Evolutionary conservation across 306 rosid genomes (phyloP), one percentile per base, ranked within the genome.

Genomic region (Sindora glabra): DNA sequence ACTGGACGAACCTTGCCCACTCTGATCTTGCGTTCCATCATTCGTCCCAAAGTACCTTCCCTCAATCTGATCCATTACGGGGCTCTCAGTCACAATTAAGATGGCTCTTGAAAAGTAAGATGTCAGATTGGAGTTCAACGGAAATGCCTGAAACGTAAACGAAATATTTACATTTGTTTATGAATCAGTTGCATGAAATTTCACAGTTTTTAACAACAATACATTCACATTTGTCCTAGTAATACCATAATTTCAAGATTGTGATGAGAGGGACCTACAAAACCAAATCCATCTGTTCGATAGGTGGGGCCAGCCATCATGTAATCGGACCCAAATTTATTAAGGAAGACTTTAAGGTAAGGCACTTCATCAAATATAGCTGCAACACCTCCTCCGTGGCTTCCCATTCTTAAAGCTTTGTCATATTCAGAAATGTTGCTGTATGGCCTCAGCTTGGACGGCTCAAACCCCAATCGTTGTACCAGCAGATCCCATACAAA

Each of bases 41-140:
- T 15, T 47, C 3, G 45, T 62, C 38, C 74, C 71, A 40, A 68
- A 68, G 32, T 74, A 68, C 10, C 19, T 74, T n/a, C 14, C 25
- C 46, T 48, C 67, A 2, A 74, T 68, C 2, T 56, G 12, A 18
- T 62, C 25, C 58, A 68, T 68, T 41, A 3, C 2, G 1, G 55
- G 30, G 56, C 66, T 68, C 27, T 74, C 52, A 2, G 41, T 62
- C 67, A 74, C 56, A 0, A 23, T n/a, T 69, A 74, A 49, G 7
- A 74, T 68, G 22, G 67, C 71, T 62, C 79, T 68, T 23, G 74
- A 74, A 56, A 68, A 74, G 51, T 41, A n/a, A 40, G 67, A 8
- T 0, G 63, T 62, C 1, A 68, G 57, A 24, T 40, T 74, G 0
- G 74, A 74, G 44, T 64, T 49, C 0, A 8, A 5, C 19, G 70